A percentile compares a stretch with the other conserved stretches of the same genome.
Conservation (phyloP, 345 rosid species). For the Hypericum androsaemum region DNA sequence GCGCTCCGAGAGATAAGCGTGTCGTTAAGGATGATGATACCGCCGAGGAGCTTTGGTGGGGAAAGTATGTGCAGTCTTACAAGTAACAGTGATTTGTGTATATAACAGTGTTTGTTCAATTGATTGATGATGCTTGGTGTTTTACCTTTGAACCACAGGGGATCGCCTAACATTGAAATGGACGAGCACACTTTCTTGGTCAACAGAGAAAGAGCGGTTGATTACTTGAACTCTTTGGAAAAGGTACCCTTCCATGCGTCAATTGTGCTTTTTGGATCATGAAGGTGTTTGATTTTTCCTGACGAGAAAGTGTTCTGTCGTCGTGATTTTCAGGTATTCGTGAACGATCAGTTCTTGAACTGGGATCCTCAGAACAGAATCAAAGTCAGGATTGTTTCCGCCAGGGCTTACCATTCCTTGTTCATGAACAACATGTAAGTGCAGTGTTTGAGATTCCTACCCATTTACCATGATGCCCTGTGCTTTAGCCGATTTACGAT, state of each 20-base stretch:
- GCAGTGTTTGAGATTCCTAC: conserved; percentile 1
- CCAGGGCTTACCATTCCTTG: conserved; percentile 95
- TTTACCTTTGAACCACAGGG: conserved; percentile 48
- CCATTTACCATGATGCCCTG: background rate
- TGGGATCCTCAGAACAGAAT: conserved; percentile 88
- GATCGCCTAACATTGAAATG: conserved; percentile 98
- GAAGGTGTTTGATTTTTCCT: no score
- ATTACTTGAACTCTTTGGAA: conserved; percentile 90
- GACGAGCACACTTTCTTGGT: conserved; percentile 94
- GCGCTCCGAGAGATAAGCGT: conserved; percentile 91
- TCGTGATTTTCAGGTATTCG: conserved; percentile 44
- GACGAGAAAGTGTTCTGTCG: no score
- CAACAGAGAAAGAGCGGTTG: conserved; percentile 97
- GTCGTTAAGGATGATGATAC: conserved; percentile 72
- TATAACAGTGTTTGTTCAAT: background rate
- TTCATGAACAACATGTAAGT: conserved; percentile 99
- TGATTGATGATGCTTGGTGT: background rate
- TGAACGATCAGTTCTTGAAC: conserved; percentile 87
- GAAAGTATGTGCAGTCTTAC: conserved; percentile 57
- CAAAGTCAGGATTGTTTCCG: conserved; percentile 96
- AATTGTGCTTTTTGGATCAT: background rate
- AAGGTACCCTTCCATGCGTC: conserved; percentile 35
- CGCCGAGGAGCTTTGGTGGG: conserved; percentile 89
- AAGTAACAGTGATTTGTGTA: background rate
- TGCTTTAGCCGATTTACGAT: no score